phyloP scores from a whole-genome alignment of 805 yeast genomes.

The Schizosaccharomyces osmophilus region DNA sequence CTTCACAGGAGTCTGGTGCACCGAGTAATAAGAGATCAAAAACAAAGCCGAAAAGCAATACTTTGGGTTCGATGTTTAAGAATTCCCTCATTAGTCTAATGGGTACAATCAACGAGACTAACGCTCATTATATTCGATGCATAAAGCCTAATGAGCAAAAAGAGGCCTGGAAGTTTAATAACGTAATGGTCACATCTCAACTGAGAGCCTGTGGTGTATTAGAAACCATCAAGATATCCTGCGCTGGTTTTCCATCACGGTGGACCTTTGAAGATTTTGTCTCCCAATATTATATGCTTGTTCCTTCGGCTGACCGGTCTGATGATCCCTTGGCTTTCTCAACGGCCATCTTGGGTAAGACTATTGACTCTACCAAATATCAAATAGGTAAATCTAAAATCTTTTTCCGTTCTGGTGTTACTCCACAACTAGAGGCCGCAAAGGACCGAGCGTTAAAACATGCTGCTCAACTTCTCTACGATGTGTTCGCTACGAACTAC shows the following conservation, averaged over 20 bases:
- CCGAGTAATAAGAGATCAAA: slow-evolving; percentile 13
- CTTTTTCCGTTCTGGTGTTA: slow-evolving; percentile 88
- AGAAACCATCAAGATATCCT: slow-evolving; percentile 85
- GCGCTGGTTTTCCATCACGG: slow-evolving; percentile 94
- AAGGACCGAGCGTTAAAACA: slow-evolving; percentile 53
- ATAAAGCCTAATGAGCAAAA: slow-evolving; percentile 89
- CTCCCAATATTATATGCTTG: slow-evolving; percentile 60
- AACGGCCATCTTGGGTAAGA: slow-evolving; percentile 26
- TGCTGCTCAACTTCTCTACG: slow-evolving; percentile 69
- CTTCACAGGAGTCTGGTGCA: slow-evolving; percentile 3
- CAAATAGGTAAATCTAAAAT: slow-evolving; percentile 85
- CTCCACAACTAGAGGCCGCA: slow-evolving; percentile 69
- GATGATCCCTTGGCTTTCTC: slow-evolving; percentile 35
- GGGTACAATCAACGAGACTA: slow-evolving; percentile 79
- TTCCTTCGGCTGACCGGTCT: slow-evolving; percentile 45
- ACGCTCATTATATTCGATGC: slow-evolving; percentile 90
- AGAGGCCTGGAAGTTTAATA: slow-evolving; percentile 87
- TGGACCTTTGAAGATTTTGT: slow-evolving; percentile 91
- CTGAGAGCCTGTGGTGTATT: slow-evolving; percentile 95
- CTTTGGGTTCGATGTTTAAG: slow-evolving; percentile 84
- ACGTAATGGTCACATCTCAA: slow-evolving; percentile 83
- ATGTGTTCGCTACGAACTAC: slow-evolving; percentile 41
- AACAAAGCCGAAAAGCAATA: slow-evolving; percentile 39
- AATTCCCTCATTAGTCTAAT: slow-evolving; percentile 75
- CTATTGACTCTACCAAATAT: slow-evolving; percentile 40